Conservation (phyloP, 192 early-diverging fungal genomes). For the Coemansia sp. region DNA sequence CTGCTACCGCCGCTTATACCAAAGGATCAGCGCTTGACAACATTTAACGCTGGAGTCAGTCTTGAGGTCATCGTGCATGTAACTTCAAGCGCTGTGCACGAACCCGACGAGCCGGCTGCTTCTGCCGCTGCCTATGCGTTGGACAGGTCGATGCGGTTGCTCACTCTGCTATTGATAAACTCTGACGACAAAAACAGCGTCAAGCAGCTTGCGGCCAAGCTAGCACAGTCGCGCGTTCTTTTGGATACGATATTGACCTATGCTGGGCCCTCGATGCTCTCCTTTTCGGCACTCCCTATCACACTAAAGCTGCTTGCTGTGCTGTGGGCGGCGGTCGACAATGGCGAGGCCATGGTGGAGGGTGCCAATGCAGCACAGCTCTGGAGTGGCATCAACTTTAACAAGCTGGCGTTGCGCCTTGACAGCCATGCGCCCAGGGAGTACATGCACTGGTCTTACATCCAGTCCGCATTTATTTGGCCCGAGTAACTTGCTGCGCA, state of each 20-base stretch:
- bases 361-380: slow-evolving; percentile 11
- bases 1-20: slow-evolving; percentile 47
- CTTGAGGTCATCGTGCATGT: slow-evolving; percentile 31
- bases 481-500: background rate
- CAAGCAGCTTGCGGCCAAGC: slow-evolving; percentile 7
- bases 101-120: slow-evolving; percentile 22
- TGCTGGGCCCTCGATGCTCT: slow-evolving; percentile 46
- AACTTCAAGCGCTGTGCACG: slow-evolving; percentile 41
- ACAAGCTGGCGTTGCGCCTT: slow-evolving; percentile 39
- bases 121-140: slow-evolving; percentile 48
- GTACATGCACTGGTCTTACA: slow-evolving; percentile 35
- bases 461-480: slow-evolving; percentile 8
- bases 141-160: slow-evolving; percentile 32
- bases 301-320: slow-evolving; percentile 35
- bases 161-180: slow-evolving; percentile 20
- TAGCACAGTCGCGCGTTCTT: slow-evolving; percentile 35
- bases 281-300: slow-evolving; percentile 33
- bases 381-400: slow-evolving; percentile 43
- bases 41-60: slow-evolving; percentile 5
- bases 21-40: slow-evolving; percentile 44
- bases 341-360: slow-evolving; percentile 19
- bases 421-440: slow-evolving; percentile 34
- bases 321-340: slow-evolving; percentile 30
- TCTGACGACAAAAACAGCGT: background rate
- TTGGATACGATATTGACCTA: slow-evolving; percentile 40